Percentiles rank a stretch among this genome's conserved stretches.
Conservation (phyloP, 441 rosid genomes). For the Melastoma candidum region DNA sequence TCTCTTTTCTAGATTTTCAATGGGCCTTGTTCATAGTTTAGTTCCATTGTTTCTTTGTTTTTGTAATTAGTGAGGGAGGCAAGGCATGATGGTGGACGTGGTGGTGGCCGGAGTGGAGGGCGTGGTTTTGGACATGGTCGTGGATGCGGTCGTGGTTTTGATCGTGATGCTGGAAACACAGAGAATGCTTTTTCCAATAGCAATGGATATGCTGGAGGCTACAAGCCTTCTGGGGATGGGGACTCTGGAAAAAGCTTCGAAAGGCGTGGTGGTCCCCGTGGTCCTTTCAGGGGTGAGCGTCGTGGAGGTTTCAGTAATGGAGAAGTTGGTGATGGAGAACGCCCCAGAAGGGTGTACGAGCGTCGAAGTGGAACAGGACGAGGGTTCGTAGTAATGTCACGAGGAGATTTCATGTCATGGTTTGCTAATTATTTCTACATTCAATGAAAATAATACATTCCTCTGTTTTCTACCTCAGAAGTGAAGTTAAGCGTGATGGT, state of each 20-base stretch:
- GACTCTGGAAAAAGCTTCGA: conserved; percentile 52
- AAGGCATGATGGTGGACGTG: conserved; percentile 7
- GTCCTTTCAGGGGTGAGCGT: conserved; percentile 59
- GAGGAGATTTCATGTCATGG: no score
- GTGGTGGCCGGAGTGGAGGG: conserved; percentile 3
- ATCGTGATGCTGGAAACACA: conserved; percentile 40
- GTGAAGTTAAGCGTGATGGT: conserved; percentile 16
- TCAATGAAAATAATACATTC: no score
- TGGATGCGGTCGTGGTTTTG: conserved; percentile 24
- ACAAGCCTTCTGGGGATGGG: conserved; percentile 54
- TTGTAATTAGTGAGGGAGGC: conserved; percentile 10
- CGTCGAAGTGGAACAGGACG: conserved; percentile 90
- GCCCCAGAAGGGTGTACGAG: conserved; percentile 54
- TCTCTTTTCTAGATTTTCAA: neutral
- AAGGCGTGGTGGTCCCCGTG: conserved; percentile 48
- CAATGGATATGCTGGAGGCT: conserved; percentile 49
- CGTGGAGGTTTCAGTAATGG: conserved; percentile 55
- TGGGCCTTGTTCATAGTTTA: neutral
- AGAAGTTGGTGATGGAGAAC: conserved; percentile 57
- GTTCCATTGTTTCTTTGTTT: neutral
- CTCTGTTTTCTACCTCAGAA: conserved; percentile 2
- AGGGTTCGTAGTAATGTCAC: conserved; percentile 43
- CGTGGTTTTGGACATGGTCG: neutral
- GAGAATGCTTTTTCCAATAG: conserved; percentile 23
- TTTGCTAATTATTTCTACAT: no score